A percentile compares a stretch with the other conserved stretches of the same genome.
These are phyloP conservation scores for Pseudogymnoascus sp. DNA, from an alignment of 2,329 filamentous ascomycete genomes.

Conservation along the genomic window DNA sequence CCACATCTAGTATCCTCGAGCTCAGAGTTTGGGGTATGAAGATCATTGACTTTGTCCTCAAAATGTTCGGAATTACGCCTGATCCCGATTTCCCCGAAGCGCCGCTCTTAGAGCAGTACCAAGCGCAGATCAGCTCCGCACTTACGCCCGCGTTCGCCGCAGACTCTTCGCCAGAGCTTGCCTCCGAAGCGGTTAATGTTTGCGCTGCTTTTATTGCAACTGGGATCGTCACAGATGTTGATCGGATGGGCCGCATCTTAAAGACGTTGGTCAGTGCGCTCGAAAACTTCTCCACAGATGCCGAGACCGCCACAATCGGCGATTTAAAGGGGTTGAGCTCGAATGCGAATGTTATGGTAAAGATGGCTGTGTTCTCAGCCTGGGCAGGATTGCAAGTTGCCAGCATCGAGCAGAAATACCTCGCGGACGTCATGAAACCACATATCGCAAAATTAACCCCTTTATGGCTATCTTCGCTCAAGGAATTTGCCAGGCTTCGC, in stretches of 20 bases:
- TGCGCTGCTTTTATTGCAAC: constrained; percentile 97
- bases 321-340: constrained; percentile 88
- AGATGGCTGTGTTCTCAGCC: constrained; percentile 91
- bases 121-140: constrained; percentile 94
- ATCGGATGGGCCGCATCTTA: constrained; percentile 96
- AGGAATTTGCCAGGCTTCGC: constrained; percentile 84
- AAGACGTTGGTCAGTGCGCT: constrained; percentile 86
- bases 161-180: constrained; percentile 91
- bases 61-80: constrained; percentile 90
- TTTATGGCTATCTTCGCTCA: constrained; percentile 84
- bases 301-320: constrained; percentile 78
- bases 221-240: constrained; percentile 92
- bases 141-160: constrained; percentile 92
- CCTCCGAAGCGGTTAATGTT: constrained; percentile 91
- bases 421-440: constrained; percentile 79
- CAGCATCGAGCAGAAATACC: constrained; percentile 82
- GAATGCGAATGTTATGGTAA: constrained; percentile 97
- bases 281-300: constrained; percentile 81
- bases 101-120: constrained; percentile 93
- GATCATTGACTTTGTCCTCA: constrained; percentile 87
- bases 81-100: constrained; percentile 98
- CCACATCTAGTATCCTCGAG: constrained; percentile 84
- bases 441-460: constrained; percentile 87
- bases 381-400: constrained; percentile 97
- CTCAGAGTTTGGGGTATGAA: constrained; percentile 84